Percentiles rank a stretch among this genome's conserved stretches.
Evolutionary conservation across 805 yeast species (phyloP).

Genomic region (Starmerella etchellsii): DNA sequence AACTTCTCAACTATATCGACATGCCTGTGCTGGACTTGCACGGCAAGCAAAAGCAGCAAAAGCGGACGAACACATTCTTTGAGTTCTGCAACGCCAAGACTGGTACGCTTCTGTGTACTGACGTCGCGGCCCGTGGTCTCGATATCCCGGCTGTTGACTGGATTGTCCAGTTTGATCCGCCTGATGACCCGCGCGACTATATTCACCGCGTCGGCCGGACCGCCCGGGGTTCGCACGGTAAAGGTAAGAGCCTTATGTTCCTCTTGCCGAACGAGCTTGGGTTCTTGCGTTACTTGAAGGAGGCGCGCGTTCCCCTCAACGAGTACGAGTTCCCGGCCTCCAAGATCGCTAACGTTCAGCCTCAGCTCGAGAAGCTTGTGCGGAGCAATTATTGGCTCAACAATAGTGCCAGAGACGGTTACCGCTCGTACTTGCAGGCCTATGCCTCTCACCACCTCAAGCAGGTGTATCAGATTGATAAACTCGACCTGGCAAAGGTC

Average conservation of each 20-base stretch:
- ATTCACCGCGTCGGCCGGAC: constrained; percentile 99
- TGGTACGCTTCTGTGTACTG: constrained; percentile 90
- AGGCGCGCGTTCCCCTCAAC: constrained; percentile 93
- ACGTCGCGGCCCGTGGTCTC: constrained; percentile 97
- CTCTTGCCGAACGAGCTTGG: constrained; percentile 90
- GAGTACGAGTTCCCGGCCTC: constrained; percentile 92
- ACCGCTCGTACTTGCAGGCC: constrained; percentile 91
- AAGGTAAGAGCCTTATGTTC: constrained; percentile 91
- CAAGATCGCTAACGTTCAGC: constrained; percentile 92
- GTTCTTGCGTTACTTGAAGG: constrained; percentile 82
- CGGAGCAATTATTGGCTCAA: constrained; percentile 88
- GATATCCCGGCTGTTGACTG: constrained; percentile 98
- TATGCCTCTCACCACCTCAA: constrained; percentile 93
- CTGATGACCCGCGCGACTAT: constrained; percentile 99
- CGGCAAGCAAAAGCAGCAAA: constrained; percentile 97
- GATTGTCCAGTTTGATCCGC: constrained; percentile 98
- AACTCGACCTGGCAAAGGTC: constrained; percentile 83
- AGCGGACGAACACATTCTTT: constrained; percentile 94
- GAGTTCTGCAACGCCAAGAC: constrained; percentile 95
- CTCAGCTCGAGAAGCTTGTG: constrained; percentile 81
- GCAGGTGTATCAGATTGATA: constrained; percentile 92
- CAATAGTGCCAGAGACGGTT: constrained; percentile 92
- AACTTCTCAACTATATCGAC: constrained; percentile 87
- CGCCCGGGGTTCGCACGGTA: constrained; percentile 75
- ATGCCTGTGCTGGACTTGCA: constrained; percentile 92